phyloP scores from a whole-genome alignment of 1,284 basidiomycete species.

The Ganoderma leucocontextum region DNA sequence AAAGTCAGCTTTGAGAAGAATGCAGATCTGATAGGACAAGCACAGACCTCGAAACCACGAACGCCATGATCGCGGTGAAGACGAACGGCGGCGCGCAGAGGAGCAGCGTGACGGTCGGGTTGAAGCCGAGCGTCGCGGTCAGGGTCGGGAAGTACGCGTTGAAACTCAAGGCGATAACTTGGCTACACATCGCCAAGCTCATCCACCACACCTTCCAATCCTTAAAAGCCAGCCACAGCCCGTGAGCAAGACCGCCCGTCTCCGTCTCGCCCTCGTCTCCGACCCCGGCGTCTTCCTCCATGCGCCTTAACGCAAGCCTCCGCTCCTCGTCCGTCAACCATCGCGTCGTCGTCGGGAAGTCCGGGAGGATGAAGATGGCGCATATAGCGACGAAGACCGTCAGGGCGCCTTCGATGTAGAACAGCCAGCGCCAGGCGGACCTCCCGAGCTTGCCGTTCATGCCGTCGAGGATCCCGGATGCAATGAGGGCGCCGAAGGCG shows the following conservation, averaged over 20 bases:
- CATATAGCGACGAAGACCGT: slow-evolving; percentile 70
- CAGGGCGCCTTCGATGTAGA: slow-evolving; percentile 75
- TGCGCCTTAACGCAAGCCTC: slow-evolving; percentile 72
- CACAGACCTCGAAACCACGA: slow-evolving; percentile 56
- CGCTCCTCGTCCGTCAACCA: slow-evolving; percentile 72
- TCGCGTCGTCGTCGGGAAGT: slow-evolving; percentile 69
- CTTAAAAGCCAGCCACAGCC: slow-evolving; percentile 64
- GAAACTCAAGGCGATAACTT: slow-evolving; percentile 71
- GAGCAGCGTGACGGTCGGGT: slow-evolving; percentile 68
- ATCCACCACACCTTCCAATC: slow-evolving; percentile 84
- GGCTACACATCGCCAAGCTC: slow-evolving; percentile 57
- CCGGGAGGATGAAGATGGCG: slow-evolving; percentile 77
- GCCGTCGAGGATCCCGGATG: slow-evolving; percentile 72
- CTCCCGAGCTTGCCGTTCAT: slow-evolving; percentile 79
- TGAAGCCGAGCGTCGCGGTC: slow-evolving; percentile 73
- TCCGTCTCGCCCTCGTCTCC: slow-evolving; percentile 52
- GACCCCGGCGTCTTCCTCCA: slow-evolving; percentile 75
- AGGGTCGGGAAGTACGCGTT: slow-evolving; percentile 80
- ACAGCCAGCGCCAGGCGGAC: slow-evolving; percentile 81
- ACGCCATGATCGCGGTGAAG: slow-evolving; percentile 66
- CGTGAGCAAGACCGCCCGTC: slow-evolving; percentile 47
- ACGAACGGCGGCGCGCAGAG: slow-evolving; percentile 83
- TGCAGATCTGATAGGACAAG: too few species aligned
- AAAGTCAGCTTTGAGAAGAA: background rate
- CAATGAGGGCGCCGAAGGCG: slow-evolving; percentile 83